A percentile compares a stretch with the other conserved stretches of the same genome.
These are phyloP conservation scores for Leucosporidium creatinivorum DNA, from an alignment of 768 basidiomycete species.

Conservation along the genomic window DNA sequence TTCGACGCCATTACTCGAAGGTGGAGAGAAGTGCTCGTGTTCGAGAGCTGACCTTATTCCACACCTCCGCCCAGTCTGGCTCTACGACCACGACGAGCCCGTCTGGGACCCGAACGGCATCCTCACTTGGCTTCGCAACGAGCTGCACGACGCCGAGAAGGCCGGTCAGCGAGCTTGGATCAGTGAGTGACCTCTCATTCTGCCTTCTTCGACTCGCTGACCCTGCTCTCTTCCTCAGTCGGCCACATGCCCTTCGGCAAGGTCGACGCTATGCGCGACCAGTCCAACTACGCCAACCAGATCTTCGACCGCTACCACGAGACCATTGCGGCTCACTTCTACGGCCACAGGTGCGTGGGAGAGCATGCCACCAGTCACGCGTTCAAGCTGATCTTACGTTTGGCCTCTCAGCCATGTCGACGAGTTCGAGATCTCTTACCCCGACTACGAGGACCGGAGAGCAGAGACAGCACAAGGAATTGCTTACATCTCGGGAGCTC, in stretches of 20 bases:
- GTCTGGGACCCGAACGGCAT: conserved; percentile 58
- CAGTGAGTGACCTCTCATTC: conserved; percentile 29
- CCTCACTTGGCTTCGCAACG: conserved; percentile 50
- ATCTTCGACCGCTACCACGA: conserved; percentile 55
- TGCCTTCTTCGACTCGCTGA: too few relatives aligned
- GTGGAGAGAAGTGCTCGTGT: too few relatives aligned
- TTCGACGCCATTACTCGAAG: too few relatives aligned
- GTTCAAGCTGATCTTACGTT: conserved; percentile 8
- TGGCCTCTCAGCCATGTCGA: conserved; percentile 39
- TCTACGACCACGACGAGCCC: conserved; percentile 51
- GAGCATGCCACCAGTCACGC: too few relatives aligned
- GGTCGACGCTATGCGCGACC: conserved; percentile 33
- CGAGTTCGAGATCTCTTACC: conserved; percentile 57
- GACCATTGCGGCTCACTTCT: conserved; percentile 59
- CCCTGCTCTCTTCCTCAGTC: conserved; percentile 10
- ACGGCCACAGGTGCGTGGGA: conserved; percentile 52
- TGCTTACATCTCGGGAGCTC: conserved; percentile 51
- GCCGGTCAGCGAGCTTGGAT: conserved; percentile 58
- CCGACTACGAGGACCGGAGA: conserved; percentile 49
- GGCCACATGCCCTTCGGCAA: conserved; percentile 35
- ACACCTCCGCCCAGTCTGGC: conserved; percentile 43
- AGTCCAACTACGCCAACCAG: conserved; percentile 61
- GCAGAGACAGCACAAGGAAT: conserved; percentile 50
- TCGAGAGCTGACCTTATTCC: neutral
- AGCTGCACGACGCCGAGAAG: conserved; percentile 57